Evolutionary conservation across 2,329 filamentous ascomycete species (phyloP).

Genomic region (Fusarium buxicola): DNA sequence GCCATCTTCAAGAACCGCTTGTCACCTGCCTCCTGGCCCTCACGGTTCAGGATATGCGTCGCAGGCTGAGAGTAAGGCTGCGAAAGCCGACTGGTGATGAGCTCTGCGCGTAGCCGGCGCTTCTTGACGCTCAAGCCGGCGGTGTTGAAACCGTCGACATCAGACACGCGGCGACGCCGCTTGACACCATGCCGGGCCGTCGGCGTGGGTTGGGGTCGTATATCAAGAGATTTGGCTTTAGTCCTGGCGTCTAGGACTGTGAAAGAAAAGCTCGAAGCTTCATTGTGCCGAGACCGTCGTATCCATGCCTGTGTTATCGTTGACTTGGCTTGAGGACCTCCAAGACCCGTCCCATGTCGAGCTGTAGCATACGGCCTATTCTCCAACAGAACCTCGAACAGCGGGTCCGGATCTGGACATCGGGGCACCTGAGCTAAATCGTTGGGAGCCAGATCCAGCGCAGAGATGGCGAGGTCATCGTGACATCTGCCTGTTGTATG

Average conservation of each 20-base stretch:
- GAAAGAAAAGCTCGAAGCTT: slow-evolving; percentile 29
- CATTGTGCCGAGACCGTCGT: slow-evolving; percentile 5
- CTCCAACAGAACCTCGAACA: slow-evolving; percentile 39
- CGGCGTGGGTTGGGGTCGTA: slow-evolving; percentile 6
- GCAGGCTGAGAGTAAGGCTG: slow-evolving; percentile 76
- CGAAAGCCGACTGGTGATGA: slow-evolving; percentile 78
- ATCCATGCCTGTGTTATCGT: neutral
- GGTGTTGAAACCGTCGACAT: slow-evolving; percentile 69
- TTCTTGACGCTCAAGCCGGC: slow-evolving; percentile 70
- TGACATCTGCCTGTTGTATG: slow-evolving; percentile 37
- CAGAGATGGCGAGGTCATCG: slow-evolving; percentile 35
- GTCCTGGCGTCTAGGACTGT: slow-evolving; percentile 8
- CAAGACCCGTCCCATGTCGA: slow-evolving; percentile 1
- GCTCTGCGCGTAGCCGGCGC: slow-evolving; percentile 69
- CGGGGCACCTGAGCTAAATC: slow-evolving; percentile 39
- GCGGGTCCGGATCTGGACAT: slow-evolving; percentile 34
- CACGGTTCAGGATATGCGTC: slow-evolving; percentile 75
- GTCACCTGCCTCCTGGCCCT: slow-evolving; percentile 58
- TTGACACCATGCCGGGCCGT: slow-evolving; percentile 53
- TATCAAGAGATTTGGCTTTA: slow-evolving; percentile 20
- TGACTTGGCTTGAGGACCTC: neutral
- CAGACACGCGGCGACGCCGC: slow-evolving; percentile 63
- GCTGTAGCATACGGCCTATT: slow-evolving; percentile 12
- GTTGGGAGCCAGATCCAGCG: slow-evolving; percentile 32
- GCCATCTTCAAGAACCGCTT: slow-evolving; percentile 63